phyloP scores from a whole-genome alignment of 306 rosid genomes.

The Sicyos baderoa region DNA sequence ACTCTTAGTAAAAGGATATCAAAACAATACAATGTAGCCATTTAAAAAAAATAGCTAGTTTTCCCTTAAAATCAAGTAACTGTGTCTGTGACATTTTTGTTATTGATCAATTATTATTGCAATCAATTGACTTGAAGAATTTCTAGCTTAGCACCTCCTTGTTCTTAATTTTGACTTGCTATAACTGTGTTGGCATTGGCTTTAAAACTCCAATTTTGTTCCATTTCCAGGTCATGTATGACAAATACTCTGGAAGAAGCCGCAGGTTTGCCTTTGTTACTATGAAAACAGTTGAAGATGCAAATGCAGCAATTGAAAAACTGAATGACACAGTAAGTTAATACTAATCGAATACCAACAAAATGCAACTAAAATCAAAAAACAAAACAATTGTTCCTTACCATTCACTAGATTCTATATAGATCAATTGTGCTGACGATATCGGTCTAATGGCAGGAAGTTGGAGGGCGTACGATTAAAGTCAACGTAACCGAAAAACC shows the following conservation, averaged over 20 bases:
- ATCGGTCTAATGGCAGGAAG: conserved; percentile 40
- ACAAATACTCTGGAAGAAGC: conserved; percentile 83
- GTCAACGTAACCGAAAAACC: conserved; percentile 88
- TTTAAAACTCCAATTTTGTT: conserved; percentile 6
- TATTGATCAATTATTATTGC: background rate
- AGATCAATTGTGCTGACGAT: background rate
- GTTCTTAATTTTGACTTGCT: background rate
- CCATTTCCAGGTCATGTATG: conserved; percentile 71
- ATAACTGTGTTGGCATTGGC: background rate
- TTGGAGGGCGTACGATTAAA: conserved; percentile 73
- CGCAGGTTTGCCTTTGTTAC: conserved; percentile 88
- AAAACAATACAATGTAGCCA: no score
- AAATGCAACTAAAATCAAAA: background rate
- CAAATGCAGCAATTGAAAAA: conserved; percentile 65
- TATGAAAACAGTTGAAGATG: conserved; percentile 73
- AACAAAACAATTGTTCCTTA: background rate
- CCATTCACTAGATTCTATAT: background rate
- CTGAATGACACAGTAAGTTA: conserved; percentile 76
- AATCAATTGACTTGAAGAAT: background rate
- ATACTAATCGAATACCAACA: background rate
- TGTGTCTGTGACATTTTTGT: background rate
- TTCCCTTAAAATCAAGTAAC: no score
- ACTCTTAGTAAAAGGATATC: no score
- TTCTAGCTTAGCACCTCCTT: background rate
- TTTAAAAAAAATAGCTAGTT: no score